Base-by-base conservation (phyloP, 176 grass and related monocot species). In the Oryza rufipogon region DNA sequence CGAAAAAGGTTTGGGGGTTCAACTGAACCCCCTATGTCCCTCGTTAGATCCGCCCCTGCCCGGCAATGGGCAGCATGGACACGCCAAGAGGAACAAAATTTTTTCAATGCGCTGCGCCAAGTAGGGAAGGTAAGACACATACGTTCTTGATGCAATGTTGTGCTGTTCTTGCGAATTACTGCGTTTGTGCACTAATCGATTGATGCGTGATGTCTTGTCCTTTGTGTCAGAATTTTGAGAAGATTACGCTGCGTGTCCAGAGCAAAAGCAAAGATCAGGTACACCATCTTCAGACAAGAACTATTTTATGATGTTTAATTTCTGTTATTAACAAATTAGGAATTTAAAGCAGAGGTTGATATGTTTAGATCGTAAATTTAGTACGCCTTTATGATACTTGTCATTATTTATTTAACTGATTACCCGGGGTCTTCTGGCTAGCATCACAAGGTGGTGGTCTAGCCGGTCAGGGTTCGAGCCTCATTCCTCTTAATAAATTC, bases 191-290 rank as follows among this genome's bases (percentile, higher is more conserved):
- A 11, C 58, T 76, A 76, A 72, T 89, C 33, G 48, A 82, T 83
- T 38, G 67, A 83, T 87, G 86, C 74, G 4, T 70, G 76, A 87
- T 77, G 39, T 47, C 5, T 49, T 89, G 33, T 52, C 64, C 69
- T 80, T 81, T 85, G 47, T 69, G 11, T 56, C 79, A 99, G 93
- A 99, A 96, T 80, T 99, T 99, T 77, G 97, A 99, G 81, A 99
- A 96, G 91, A 96, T 99, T 60, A 99, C 96, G 5, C 91, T 87
- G 48, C 96, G 96, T 72, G 91, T 99, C 70, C 93, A 99, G 91
- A 94, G 96, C 87, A 99, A 99, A 91, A 99, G 93, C 75, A 99
- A 99, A 76, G 96, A 99, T 84, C 96, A 99, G 93, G 96, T 96
- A 83, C 74, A 25, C 71, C 33, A 51, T 63, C 89, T 87, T 73